Percentiles rank a stretch among this genome's conserved stretches.
These are phyloP conservation scores for Moelleriella libera DNA, from an alignment of 2,329 filamentous ascomycete genomes.

Conservation along the genomic window DNA sequence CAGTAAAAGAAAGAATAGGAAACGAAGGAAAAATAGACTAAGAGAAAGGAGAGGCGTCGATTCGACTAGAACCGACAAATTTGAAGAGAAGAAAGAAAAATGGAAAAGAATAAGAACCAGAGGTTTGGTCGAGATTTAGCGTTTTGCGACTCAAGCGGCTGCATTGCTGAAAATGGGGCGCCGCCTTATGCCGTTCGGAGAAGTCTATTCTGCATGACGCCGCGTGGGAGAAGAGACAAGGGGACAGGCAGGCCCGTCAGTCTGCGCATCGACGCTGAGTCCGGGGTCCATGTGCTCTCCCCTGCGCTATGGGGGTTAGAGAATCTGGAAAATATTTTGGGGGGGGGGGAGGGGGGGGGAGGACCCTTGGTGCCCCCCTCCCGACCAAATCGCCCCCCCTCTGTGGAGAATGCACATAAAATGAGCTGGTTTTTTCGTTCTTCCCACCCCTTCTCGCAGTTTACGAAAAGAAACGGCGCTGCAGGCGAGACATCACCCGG, in stretches of 20 bases:
- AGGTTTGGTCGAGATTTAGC: not conserved
- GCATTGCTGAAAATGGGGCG: not conserved
- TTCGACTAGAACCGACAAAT: not conserved
- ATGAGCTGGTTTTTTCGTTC: no score
- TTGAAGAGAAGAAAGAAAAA: no score
- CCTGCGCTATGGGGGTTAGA: not conserved
- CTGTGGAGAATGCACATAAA: not conserved
- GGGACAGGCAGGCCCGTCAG: not conserved
- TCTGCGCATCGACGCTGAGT: not conserved
- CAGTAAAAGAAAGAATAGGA: no score
- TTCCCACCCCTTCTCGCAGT: no score
- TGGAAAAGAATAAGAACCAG: no score
- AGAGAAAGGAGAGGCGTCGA: not conserved
- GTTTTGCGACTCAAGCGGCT: not conserved
- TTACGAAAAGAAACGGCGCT: no score
- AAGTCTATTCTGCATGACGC: not conserved
- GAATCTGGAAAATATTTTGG: not conserved
- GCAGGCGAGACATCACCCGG: no score
- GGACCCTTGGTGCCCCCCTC: no score
- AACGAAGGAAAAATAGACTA: not conserved
- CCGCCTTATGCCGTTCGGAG: not conserved
- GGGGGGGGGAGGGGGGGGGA: not conserved
- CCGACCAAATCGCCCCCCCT: no score
- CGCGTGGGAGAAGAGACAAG: not conserved
- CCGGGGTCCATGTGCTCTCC: not conserved